Base-by-base conservation (phyloP, 2,329 filamentous ascomycete genomes). In the Clathrospora elynae region DNA sequence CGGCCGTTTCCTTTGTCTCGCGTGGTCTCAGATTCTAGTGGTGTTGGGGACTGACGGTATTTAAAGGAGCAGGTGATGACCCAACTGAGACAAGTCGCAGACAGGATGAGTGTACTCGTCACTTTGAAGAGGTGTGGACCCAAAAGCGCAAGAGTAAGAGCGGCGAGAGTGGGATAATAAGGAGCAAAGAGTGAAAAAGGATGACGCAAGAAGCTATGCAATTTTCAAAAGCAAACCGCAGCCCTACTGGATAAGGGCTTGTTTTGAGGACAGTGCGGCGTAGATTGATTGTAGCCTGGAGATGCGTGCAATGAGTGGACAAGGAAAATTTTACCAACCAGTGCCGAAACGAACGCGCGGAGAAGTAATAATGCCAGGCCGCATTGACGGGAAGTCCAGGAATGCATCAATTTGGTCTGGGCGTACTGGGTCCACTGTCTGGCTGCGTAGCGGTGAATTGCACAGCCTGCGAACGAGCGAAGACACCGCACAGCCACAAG, bases 221-320 rank as follows among this genome's bases (percentile, higher is more conserved):
- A 35, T 26, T 48, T 48, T 32, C 31, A 59, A 38, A 53, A 54
- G 41, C 40, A 53, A 51, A 53, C 36, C 35, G 51, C 46, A 59
- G 56, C 53, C 48, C 45, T 60, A 52, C 54, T 50, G 57, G 60
- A 47, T 51, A 40, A 40, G 36, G 49, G 35, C 34, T 39, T 42
- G 52, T 46, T 57, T 64, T 65, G 61, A 59, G 59, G 58, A 55
- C 36, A 47, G 48, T 52, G 49, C 42, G 51, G 57, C 47, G 49
- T 49, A 50, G 56, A 59, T 38, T 62, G 56, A 59, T 38, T 62
- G 65, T 51, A 67, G 65, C 63, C 65, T 67, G 62, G 53, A 61
- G 53, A 54, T 52, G 51, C 35, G 50, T 45, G 49, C 57, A 56
- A 55, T 39, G 35, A 56, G 42, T 53, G 52, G 55, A 49, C 53